Evolutionary conservation across 345 rosid species (phyloP), one percentile per base, ranked within the genome.

Genomic region (Syzygium aqueum): DNA sequence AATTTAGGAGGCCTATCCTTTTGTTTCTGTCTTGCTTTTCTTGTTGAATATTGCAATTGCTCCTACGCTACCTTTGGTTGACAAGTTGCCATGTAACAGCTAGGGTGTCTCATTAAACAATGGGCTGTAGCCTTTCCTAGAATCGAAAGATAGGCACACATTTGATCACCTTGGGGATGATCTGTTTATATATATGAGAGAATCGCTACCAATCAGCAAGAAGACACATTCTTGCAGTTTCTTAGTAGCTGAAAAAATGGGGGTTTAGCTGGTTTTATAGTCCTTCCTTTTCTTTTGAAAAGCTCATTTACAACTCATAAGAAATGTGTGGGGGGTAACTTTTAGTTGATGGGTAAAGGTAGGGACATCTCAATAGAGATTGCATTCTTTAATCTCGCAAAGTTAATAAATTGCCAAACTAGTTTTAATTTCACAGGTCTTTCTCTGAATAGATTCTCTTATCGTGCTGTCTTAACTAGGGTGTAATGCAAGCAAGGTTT

Each of bases 1-100:
- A 67, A 28, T 49, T 86, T 51, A 49, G 43, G 59, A 51, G 53
- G 73, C 84, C 84, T 86, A 46, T 73, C 80, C 80, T 73, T 73
- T 73, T 73, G 80, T 86, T 51, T 86, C 73, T 13, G 52, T 86
- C 87, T 30, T 52, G 49, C 25, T 86, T 33, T 51, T 46, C 67
- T 51, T 23, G 92, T 91, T 93, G 37, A 33, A 21, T 33, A 73
- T 90, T 90, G 65, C 85, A 86, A 88, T 90, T 88, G 84, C 23
- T 43, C n/a, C 78, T 85, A 53, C 82, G 57, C 85, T 51, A 85
- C 77, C 77, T 59, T 85, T 49, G 82, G 67, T 77, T 43, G 52
- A 46, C 33, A n/a, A 85, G 54, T 77, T 65, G 67, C 30, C 54
- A 49, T 85, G 53, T 23, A 85, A 43, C 87, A 61, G 40, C 51